Percentiles rank a stretch among this genome's conserved stretches.
Evolutionary conservation across 495 filamentous ascomycete species (phyloP).

Genomic region (Annulohypoxylon moriforme): DNA sequence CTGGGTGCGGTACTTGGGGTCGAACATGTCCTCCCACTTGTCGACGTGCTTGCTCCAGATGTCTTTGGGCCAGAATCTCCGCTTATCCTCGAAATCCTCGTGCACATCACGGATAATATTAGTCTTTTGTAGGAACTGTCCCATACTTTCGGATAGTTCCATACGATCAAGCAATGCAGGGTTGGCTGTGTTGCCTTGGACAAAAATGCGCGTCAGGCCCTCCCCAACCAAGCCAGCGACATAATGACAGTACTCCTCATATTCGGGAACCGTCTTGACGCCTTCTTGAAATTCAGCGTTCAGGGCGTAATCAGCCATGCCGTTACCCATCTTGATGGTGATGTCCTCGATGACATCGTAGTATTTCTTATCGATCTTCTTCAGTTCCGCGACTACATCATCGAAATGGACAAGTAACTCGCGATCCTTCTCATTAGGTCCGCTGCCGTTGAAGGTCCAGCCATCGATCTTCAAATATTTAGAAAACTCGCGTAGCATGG

Average conservation of each 20-base stretch:
- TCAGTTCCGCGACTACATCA: constrained; percentile 85
- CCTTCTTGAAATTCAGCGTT: constrained; percentile 85
- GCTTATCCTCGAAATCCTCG: constrained; percentile 87
- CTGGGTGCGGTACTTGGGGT: constrained; percentile 78
- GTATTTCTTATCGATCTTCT: constrained; percentile 88
- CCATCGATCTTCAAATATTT: constrained; percentile 80
- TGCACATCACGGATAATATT: constrained; percentile 97
- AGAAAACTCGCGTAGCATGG: constrained; percentile 84
- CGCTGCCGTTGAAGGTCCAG: constrained; percentile 88
- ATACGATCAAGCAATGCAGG: constrained; percentile 80
- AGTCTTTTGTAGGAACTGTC: constrained; percentile 95
- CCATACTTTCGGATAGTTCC: constrained; percentile 92
- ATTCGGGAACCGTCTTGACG: constrained; percentile 85
- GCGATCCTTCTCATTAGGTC: constrained; percentile 92
- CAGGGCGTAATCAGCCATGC: constrained; percentile 94
- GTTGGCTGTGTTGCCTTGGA: constrained; percentile 89
- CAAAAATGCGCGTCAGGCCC: constrained; percentile 89
- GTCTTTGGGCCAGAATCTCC: constrained; percentile 93
- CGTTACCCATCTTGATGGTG: constrained; percentile 93
- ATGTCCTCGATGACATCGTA: constrained; percentile 92
- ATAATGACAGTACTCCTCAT: constrained; percentile 96
- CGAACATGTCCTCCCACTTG: constrained; percentile 89
- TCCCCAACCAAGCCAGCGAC: constrained; percentile 97
- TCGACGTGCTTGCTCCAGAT: constrained; percentile 95
- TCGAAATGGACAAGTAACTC: constrained; percentile 93